Evolutionary conservation across 805 yeast genomes (phyloP).

Genomic region (Debaryomyces castellii): DNA sequence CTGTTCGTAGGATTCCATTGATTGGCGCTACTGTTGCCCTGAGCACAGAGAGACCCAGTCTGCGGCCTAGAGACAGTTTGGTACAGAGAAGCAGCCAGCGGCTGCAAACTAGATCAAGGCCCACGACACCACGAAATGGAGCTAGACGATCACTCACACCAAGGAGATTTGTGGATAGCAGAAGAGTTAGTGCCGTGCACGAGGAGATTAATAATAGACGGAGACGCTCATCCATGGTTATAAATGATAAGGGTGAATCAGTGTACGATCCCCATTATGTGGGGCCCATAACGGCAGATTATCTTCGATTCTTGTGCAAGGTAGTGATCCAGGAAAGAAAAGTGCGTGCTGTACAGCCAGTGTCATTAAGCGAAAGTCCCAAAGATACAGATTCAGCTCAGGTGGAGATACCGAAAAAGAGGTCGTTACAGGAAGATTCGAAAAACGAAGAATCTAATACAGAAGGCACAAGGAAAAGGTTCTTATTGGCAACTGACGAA

Average conservation of each 20-base stretch:
- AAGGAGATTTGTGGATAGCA: constrained; percentile 5
- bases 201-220: constrained; percentile 9
- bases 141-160: constrained; percentile 7
- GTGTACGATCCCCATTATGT: constrained; percentile 29
- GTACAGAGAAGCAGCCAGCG: no score
- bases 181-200: constrained; percentile 9
- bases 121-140: constrained; percentile 5
- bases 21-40: background rate
- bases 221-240: constrained; percentile 27
- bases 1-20: no score
- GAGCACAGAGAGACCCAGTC: background rate
- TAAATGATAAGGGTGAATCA: constrained; percentile 19
- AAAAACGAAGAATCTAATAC: background rate
- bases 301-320: constrained; percentile 33
- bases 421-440: background rate
- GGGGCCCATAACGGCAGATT: constrained; percentile 39
- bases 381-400: background rate
- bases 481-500: constrained; percentile 6
- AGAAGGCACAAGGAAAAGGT: background rate
- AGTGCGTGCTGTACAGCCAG: background rate
- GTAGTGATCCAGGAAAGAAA: constrained; percentile 16
- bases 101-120: no score
- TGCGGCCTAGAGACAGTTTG: background rate
- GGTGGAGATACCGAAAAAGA: background rate
- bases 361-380: no score